phyloP scores from a whole-genome alignment of 2,329 filamentous ascomycete species.

The Sporothrix dimorphospora region DNA sequence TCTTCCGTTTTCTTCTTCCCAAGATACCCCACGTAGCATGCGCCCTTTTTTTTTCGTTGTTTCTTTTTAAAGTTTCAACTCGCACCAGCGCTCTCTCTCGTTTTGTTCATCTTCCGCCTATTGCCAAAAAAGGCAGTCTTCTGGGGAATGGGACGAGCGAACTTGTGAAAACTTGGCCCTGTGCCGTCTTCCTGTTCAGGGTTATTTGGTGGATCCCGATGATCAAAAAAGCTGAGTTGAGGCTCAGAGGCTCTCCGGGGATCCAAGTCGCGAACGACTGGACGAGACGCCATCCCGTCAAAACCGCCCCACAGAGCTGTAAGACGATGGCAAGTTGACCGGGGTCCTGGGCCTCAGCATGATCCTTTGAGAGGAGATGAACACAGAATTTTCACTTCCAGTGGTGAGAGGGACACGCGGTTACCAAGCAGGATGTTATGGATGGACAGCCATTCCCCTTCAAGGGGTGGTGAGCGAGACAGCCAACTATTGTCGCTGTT shows the following conservation, averaged over 20 bases:
- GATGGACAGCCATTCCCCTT: too few relatives aligned
- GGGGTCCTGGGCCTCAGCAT: background rate
- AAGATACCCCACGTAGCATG: background rate
- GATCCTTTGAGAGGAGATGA: background rate
- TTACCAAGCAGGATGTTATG: too few relatives aligned
- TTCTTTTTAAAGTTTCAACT: constrained; percentile 1
- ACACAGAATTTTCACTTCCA: background rate
- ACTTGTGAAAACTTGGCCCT: background rate
- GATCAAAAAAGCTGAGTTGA: too few relatives aligned
- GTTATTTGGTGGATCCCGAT: background rate
- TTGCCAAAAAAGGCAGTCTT: background rate
- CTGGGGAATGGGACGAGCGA: background rate
- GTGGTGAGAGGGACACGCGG: background rate
- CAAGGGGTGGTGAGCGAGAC: background rate
- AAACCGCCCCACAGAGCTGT: background rate
- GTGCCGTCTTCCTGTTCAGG: background rate
- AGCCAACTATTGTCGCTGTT: background rate
- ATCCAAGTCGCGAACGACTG: background rate
- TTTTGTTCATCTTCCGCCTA: background rate
- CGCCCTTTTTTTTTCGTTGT: background rate
- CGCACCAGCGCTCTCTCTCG: background rate
- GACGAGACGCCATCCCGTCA: background rate
- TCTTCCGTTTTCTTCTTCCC: background rate
- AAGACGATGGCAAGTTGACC: background rate
- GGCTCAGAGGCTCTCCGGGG: too few relatives aligned